Evolutionary conservation across 441 rosid species (phyloP), one percentile per base, ranked within the genome.

Genomic region (Geranium incanum): DNA sequence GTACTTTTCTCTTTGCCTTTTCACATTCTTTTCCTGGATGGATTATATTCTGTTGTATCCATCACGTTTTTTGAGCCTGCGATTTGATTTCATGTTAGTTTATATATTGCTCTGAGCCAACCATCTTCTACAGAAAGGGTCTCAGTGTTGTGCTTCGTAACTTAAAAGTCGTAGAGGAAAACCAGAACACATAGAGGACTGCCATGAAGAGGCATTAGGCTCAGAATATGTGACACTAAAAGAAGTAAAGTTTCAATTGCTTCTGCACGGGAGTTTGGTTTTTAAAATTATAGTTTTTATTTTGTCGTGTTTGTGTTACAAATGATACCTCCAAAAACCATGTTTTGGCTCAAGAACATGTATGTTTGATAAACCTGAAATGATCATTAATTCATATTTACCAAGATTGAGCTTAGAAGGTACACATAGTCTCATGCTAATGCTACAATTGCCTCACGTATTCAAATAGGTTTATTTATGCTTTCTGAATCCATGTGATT

Each of bases 1-100:
- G 79, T 76, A 63, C 0, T 43, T 68, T n/a, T 66, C 65, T 59
- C 65, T 59, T 59, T 57, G 7, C 63, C n/a, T 2, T 18, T 59
- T 59, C 13, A 0, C 4, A 50, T 50, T 50, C 57, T 13, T 50
- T 50, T 50, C 52, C 52, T 11, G 3, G 52, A 45, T 7, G 12
- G n/a, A 45, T 45, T 45, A 45, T 6, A 39, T 45, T 7, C 52
- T 45, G 9, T 39, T 45, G 52, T 45, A 45, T 45, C 52, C n/a
- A 11, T 45, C 13, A 11, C 52, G 7, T 45, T 39, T 39, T 7
- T 39, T 39, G 8, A 39, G 33, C 33, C 1, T 28, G 33, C 3
- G 45, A 41, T 8, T 41, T 41, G 45, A 41, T 41, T 41, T 41
- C 45, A 28, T 28, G 33, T 28, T 28, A 28, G 33, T 28, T 28